phyloP scores from a whole-genome alignment of 768 basidiomycete species.

The Lactifluus volemus region DNA sequence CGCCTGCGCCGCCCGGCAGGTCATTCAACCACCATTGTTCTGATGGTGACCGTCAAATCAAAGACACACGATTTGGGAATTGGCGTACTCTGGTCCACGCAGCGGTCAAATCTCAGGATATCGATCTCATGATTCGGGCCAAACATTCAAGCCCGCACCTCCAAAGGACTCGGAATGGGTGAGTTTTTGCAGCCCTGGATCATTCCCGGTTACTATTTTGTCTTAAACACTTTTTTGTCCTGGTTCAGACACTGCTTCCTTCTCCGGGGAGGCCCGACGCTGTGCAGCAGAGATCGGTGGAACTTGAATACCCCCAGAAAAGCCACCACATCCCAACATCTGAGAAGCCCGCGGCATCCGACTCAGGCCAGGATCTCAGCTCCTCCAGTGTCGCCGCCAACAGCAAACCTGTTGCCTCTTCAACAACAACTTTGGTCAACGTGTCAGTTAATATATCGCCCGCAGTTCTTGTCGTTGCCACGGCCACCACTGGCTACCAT shows the following conservation, averaged over 20 bases:
- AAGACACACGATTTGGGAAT: not conserved
- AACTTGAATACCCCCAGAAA: not conserved
- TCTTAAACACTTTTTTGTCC: too few relatives aligned
- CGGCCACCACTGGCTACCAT: not conserved
- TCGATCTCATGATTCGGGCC: not conserved
- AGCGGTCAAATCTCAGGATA: not conserved
- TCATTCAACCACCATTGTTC: not conserved
- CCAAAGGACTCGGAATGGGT: not conserved
- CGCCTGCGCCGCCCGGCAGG: too few relatives aligned
- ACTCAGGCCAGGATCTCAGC: too few relatives aligned
- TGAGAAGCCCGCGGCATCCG: too few relatives aligned
- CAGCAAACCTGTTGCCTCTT: not conserved
- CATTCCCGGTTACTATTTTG: not conserved
- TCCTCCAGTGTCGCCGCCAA: too few relatives aligned
- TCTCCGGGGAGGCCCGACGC: too few relatives aligned
- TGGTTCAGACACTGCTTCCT: not conserved
- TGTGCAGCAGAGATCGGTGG: not conserved
- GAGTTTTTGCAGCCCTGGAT: not conserved
- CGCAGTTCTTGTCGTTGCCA: not conserved
- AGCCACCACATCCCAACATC: not conserved
- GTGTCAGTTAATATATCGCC: not conserved
- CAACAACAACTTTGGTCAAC: not conserved
- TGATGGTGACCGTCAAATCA: not conserved
- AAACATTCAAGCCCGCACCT: not conserved
- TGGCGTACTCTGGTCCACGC: not conserved